phyloP scores from a whole-genome alignment of 176 grass and related monocot genomes.

The Lolium perenne region DNA sequence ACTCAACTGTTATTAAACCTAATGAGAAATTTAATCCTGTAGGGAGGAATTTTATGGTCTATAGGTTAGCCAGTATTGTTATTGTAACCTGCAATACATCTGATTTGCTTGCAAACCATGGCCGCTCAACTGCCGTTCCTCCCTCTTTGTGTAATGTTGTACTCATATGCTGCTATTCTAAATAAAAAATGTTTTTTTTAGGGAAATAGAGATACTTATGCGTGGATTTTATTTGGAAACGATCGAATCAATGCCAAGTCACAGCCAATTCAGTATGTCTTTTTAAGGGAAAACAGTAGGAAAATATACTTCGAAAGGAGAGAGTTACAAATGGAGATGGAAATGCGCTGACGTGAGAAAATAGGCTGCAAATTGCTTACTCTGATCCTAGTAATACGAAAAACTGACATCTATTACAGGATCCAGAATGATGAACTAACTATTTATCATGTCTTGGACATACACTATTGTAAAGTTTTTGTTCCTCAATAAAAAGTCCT shows the following conservation, averaged over 20 bases:
- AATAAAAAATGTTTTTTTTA: not conserved
- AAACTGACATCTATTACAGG: not conserved
- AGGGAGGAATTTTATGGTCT: not conserved
- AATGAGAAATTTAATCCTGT: not conserved
- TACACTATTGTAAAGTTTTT: not conserved
- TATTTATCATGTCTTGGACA: not conserved
- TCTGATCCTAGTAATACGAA: not conserved
- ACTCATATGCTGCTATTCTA: not conserved
- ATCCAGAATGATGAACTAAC: not conserved
- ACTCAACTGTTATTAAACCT: not conserved
- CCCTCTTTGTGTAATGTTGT: not conserved
- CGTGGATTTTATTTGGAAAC: not conserved
- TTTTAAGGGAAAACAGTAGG: not conserved
- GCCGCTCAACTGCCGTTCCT: not conserved
- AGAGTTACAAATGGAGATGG: not conserved
- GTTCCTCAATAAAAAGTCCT: not conserved
- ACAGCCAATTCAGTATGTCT: not conserved
- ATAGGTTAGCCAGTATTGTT: not conserved
- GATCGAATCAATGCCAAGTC: not conserved
- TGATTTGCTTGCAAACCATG: constrained; percentile 20
- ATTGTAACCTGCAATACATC: not conserved
- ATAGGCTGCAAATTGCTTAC: not conserved
- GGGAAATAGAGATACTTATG: not conserved
- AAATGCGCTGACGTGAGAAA: not conserved
- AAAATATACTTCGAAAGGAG: not conserved